Evolutionary conservation across 1,284 basidiomycete genomes (phyloP).

Genomic region (Grifola frondosa): DNA sequence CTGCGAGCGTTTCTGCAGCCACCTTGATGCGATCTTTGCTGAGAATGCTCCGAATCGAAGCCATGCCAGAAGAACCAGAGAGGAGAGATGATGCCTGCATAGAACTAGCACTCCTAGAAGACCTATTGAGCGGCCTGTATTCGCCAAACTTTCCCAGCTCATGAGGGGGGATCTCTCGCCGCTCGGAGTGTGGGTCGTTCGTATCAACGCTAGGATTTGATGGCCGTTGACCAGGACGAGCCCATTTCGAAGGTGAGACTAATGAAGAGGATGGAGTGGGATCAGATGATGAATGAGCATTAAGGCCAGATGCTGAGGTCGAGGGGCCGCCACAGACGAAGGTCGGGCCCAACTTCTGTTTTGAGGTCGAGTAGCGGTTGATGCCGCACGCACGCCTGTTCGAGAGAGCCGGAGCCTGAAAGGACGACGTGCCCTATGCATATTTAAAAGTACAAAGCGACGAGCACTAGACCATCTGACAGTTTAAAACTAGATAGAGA

Average conservation of each 20-base stretch:
- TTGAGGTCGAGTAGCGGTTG: conserved; percentile 13
- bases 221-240: conserved; percentile 3
- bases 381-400: conserved; percentile 14
- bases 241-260: conserved; percentile 7
- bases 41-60: conserved; percentile 9
- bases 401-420: no score
- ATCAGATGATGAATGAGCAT: not conserved
- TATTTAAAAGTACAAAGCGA: no score
- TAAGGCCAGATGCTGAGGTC: not conserved
- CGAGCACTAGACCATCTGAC: no score
- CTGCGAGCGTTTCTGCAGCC: conserved; percentile 8
- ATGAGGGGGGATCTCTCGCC: not conserved
- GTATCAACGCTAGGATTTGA: not conserved
- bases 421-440: no score
- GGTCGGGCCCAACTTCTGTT: conserved; percentile 12
- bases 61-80: not conserved
- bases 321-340: conserved; percentile 1
- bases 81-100: not conserved
- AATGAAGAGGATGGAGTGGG: not conserved
- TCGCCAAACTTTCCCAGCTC: not conserved
- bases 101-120: not conserved
- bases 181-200: conserved; percentile 2
- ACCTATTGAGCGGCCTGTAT: no score
- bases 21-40: conserved; percentile 15
- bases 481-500: no score